phyloP scores from a whole-genome alignment of 2,329 filamentous ascomycete genomes.

The Dryadomyces sulphureus region DNA sequence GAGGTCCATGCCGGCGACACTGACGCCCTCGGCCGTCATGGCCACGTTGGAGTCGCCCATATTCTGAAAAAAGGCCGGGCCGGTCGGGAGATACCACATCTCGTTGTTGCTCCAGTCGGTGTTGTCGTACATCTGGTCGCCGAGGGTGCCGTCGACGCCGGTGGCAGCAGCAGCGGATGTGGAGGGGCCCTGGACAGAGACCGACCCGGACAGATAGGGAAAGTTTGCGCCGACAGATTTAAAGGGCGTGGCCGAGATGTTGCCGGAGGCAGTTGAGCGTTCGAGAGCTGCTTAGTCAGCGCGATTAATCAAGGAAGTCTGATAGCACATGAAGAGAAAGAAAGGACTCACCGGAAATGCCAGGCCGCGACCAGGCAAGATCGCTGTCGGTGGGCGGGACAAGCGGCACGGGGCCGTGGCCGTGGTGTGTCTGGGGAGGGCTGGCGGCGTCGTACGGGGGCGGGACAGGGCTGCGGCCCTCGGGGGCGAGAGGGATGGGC shows the following conservation, averaged over 20 bases:
- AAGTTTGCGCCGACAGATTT: conserved; percentile 40
- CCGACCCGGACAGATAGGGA: conserved; percentile 31
- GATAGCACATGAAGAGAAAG: not conserved
- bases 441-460: not conserved
- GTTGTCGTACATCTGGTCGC: conserved; percentile 27
- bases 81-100: conserved; percentile 54
- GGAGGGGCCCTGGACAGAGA: conserved; percentile 32
- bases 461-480: not conserved
- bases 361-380: not conserved
- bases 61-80: conserved; percentile 50
- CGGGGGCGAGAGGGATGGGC: not conserved
- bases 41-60: conserved; percentile 45
- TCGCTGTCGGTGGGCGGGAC: not conserved
- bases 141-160: conserved; percentile 15
- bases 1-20: conserved; percentile 50
- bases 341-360: not conserved
- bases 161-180: conserved; percentile 30
- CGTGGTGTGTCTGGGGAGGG: not conserved
- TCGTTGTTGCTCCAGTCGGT: conserved; percentile 42
- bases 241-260: conserved; percentile 49
- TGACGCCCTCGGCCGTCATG: conserved; percentile 53
- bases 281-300: conserved; percentile 11
- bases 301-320: not conserved
- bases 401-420: not conserved
- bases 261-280: conserved; percentile 29